These are phyloP conservation scores for Colletotrichum spaethianum DNA, from an alignment of 2,329 filamentous ascomycete genomes.

Conservation along the genomic window DNA sequence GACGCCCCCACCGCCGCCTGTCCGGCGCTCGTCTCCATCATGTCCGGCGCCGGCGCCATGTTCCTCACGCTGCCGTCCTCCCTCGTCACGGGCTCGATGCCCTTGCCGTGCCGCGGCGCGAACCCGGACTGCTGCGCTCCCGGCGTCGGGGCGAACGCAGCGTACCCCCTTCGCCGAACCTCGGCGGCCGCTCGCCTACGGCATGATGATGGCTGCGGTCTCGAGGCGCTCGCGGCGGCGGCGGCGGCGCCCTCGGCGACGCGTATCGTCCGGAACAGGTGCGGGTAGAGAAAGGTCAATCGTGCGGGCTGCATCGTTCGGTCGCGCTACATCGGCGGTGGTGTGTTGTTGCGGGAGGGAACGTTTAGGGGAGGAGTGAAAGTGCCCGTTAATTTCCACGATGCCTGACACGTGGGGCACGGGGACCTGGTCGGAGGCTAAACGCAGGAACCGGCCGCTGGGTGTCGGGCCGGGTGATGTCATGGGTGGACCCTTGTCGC, in stretches of 20 bases:
- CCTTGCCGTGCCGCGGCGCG: constrained; percentile 72
- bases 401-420: constrained; percentile 29
- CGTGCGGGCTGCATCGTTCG: constrained; percentile 72
- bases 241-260: constrained; percentile 58
- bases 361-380: not conserved
- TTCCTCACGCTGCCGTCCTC: constrained; percentile 43
- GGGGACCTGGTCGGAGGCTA: constrained; percentile 23
- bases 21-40: not conserved
- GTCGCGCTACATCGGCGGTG: constrained; percentile 4
- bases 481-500: constrained; percentile 9
- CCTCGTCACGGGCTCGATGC: constrained; percentile 66
- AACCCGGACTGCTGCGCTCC: constrained; percentile 61
- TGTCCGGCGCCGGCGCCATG: constrained; percentile 43
- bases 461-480: constrained; percentile 33
- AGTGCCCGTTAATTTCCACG: constrained; percentile 30
- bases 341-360: not conserved
- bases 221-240: constrained; percentile 54
- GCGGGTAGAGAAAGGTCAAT: constrained; percentile 78
- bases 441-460: constrained; percentile 5
- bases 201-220: constrained; percentile 46
- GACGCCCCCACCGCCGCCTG: constrained; percentile 13
- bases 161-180: constrained; percentile 47
- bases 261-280: constrained; percentile 71
- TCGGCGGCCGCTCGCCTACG: constrained; percentile 40
- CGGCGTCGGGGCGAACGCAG: constrained; percentile 52